A percentile compares a stretch with the other conserved stretches of the same genome.
Evolutionary conservation across 768 basidiomycete genomes (phyloP).

Genomic region (Macrocybe gigantea): DNA sequence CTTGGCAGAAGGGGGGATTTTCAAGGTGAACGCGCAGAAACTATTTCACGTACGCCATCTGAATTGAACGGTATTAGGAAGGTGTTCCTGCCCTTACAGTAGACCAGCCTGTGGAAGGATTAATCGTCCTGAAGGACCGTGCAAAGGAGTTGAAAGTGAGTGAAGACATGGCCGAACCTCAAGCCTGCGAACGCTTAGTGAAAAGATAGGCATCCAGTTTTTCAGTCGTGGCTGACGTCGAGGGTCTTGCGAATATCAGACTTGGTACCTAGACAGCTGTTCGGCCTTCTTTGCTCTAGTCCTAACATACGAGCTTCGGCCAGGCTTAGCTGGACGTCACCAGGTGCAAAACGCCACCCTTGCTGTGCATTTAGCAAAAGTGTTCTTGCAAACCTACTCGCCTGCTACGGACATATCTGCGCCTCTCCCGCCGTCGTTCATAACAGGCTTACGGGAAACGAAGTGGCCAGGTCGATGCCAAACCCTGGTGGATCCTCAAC

Average conservation of each 20-base stretch:
- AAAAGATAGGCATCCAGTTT: conserved; percentile 60
- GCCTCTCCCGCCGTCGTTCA: conserved; percentile 44
- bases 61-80: conserved; percentile 33
- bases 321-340: conserved; percentile 82
- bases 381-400: conserved; percentile 47
- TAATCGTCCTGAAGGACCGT: conserved; percentile 60
- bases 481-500: conserved; percentile 56
- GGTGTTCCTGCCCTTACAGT: conserved; percentile 85
- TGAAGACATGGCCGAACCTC: conserved; percentile 1
- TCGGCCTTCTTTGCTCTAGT: too few relatives aligned
- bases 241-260: conserved; percentile 45
- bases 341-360: conserved; percentile 86
- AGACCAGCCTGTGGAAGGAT: conserved; percentile 62
- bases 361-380: conserved; percentile 66
- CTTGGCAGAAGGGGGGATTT: conserved; percentile 94
- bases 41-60: conserved; percentile 2
- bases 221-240: conserved; percentile 46
- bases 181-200: background rate
- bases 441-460: conserved; percentile 58
- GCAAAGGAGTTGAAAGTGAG: conserved; percentile 63
- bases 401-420: conserved; percentile 16
- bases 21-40: conserved; percentile 52
- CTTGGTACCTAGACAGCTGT: conserved; percentile 41
- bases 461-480: conserved; percentile 97
- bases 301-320: background rate